Evolutionary conservation across 805 yeast species (phyloP).

Genomic region (Suhomyces sp.): DNA sequence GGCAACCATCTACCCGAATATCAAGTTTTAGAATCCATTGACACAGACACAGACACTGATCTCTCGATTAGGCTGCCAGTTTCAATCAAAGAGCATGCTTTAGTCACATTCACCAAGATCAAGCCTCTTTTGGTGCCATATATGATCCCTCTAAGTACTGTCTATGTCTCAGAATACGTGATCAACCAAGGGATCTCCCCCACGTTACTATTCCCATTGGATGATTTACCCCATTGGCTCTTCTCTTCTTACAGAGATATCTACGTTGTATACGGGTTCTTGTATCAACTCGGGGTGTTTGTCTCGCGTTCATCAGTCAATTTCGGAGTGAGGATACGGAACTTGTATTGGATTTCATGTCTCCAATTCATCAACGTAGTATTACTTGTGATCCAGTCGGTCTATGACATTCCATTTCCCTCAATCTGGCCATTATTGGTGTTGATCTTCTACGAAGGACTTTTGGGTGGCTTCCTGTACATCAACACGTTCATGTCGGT

Average conservation of each 20-base stretch:
- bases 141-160: conserved; percentile 82
- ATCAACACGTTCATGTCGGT: conserved; percentile 85
- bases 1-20: not conserved
- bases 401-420: conserved; percentile 54
- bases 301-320: conserved; percentile 83
- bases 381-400: conserved; percentile 62
- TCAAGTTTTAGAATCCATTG: not conserved
- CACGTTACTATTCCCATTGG: conserved; percentile 75
- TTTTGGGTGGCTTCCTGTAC: conserved; percentile 87
- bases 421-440: conserved; percentile 60
- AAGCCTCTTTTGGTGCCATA: conserved; percentile 56
- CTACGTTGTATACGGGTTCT: conserved; percentile 85
- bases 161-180: conserved; percentile 80
- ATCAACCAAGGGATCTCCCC: conserved; percentile 94
- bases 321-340: conserved; percentile 54
- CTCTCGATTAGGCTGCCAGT: not conserved
- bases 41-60: not conserved
- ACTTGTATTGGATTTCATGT: conserved; percentile 59
- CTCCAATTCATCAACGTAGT: conserved; percentile 67
- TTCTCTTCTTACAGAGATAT: conserved; percentile 74
- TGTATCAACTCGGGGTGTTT: conserved; percentile 91
- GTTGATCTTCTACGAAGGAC: conserved; percentile 80
- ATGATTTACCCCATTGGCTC: conserved; percentile 56
- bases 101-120: conserved; percentile 26
- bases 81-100: conserved; percentile 16